These are phyloP conservation scores for Aeschynomene evenia DNA, from an alignment of 306 rosid species.

Conservation along the genomic window DNA sequence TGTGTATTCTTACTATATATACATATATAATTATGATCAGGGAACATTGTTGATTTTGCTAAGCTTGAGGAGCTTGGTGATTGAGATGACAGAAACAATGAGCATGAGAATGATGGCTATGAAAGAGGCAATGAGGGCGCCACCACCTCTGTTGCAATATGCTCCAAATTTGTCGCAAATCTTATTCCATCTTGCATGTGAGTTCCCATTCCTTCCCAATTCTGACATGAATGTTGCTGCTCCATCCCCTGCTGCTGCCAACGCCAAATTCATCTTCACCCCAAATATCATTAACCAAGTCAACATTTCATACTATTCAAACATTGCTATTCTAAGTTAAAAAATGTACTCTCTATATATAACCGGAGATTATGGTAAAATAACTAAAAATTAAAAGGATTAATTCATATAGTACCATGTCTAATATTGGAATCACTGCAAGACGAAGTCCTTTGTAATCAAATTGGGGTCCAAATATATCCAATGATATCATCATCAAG, in stretches of 20 bases:
- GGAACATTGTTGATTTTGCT: constrained; percentile 17
- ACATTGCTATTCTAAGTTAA: neutral
- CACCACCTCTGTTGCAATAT: constrained; percentile 58
- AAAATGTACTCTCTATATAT: neutral
- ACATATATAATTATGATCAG: no score
- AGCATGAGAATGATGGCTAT: constrained; percentile 56
- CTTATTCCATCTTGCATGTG: constrained; percentile 83
- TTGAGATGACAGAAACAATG: constrained; percentile 53
- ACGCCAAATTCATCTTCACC: constrained; percentile 47
- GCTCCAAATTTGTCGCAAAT: constrained; percentile 68
- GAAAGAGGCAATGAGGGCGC: constrained; percentile 65
- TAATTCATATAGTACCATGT: constrained; percentile 52
- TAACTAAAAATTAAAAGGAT: no score
- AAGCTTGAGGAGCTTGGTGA: constrained; percentile 50
- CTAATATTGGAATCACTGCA: constrained; percentile 62
- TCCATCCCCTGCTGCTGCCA: constrained; percentile 66
- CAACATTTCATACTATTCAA: neutral
- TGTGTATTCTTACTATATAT: no score
- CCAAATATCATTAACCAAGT: neutral
- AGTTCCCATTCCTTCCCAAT: constrained; percentile 77
- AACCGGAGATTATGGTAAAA: neutral
- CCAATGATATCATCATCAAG: constrained; percentile 51
- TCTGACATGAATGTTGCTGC: constrained; percentile 83
- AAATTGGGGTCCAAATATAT: constrained; percentile 43
- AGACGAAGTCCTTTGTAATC: constrained; percentile 57